Percentiles rank a stretch among this genome's conserved stretches.
Conservation (phyloP, 306 rosid genomes). For the Vicia faba region DNA sequence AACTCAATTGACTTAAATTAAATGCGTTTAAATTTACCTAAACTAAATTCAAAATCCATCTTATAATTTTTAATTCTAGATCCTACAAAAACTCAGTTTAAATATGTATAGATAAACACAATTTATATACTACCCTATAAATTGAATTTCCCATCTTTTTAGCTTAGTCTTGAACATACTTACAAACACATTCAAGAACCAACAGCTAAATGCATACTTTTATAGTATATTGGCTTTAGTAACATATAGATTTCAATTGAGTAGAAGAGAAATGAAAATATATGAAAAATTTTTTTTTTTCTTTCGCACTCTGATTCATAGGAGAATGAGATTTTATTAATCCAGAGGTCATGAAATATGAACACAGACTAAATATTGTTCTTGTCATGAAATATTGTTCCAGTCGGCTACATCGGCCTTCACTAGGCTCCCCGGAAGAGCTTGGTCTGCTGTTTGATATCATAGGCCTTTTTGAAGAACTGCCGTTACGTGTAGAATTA, state of each 20-base stretch:
- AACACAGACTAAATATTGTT: too few relatives aligned
- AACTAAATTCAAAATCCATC: too few relatives aligned
- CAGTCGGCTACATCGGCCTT: conserved; percentile 68
- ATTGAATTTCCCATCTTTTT: not conserved
- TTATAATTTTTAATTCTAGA: not conserved
- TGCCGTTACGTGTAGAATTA: conserved; percentile 74
- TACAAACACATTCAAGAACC: not conserved
- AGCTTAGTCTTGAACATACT: not conserved
- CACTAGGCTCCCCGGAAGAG: conserved; percentile 81
- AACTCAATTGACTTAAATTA: too few relatives aligned
- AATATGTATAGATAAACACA: too few relatives aligned
- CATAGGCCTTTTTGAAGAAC: conserved; percentile 76
- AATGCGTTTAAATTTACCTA: too few relatives aligned
- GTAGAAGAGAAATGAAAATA: not conserved
- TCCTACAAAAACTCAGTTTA: too few relatives aligned
- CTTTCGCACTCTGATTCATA: too few relatives aligned
- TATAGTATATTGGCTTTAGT: not conserved
- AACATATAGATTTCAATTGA: not conserved
- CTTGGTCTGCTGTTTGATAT: conserved; percentile 78
- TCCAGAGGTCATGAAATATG: too few relatives aligned
- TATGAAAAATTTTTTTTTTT: too few relatives aligned
- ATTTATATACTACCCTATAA: too few relatives aligned
- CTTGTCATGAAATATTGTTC: too few relatives aligned
- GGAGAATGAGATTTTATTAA: too few relatives aligned
- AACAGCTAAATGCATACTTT: not conserved